Evolutionary conservation across 2,329 filamentous ascomycete species (phyloP), one percentile per base, ranked within the genome.

Genomic region (Beauveria caledonica): DNA sequence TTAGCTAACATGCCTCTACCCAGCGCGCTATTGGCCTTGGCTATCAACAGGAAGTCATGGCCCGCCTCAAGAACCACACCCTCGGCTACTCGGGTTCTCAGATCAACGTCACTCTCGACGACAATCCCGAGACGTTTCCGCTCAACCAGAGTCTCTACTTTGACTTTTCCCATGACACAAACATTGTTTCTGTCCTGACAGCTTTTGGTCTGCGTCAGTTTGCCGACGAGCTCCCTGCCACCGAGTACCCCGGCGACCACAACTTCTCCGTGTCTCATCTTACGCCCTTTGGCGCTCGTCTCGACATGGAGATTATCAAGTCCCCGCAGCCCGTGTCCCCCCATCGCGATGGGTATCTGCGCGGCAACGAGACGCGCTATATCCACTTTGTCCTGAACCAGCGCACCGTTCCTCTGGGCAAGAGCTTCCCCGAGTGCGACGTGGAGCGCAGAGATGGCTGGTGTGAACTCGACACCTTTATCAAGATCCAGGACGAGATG

Each of bases 131-230:
- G 40, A 92, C 88, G 0, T 92, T 92, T 70, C 89, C 89, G 0
- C 73, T 89, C 4, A 83, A 90, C 68, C 89, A 92, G 69, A 81
- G 77, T 23, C 77, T 92, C 17, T 90, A 91, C 71, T 82, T 92
- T 54, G 89, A 92, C 75, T 92, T 92, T 70, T 86, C 83, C 17
- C 89, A 92, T 71, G 89, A 92, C 72, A 87, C 86, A 36, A 89
- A 88, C 69, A 89, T 90, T 62, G 77, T 86, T 66, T 81, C 81
- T 27, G 82, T 91, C 64, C 75, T 92, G 4, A 85, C 87, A 0
- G 88, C 89, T 0, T 88, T 92, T 62, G 88, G 88, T 1, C 77
- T 92, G 51, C 83, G 75, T 3, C 88, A 92, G 68, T 91, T 92
- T 68, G 76, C 78, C 1, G 76, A 81, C 21, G 74, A 81, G 15